phyloP scores from a whole-genome alignment of 2,329 filamentous ascomycete genomes.

The Hypomyces perniciosus region DNA sequence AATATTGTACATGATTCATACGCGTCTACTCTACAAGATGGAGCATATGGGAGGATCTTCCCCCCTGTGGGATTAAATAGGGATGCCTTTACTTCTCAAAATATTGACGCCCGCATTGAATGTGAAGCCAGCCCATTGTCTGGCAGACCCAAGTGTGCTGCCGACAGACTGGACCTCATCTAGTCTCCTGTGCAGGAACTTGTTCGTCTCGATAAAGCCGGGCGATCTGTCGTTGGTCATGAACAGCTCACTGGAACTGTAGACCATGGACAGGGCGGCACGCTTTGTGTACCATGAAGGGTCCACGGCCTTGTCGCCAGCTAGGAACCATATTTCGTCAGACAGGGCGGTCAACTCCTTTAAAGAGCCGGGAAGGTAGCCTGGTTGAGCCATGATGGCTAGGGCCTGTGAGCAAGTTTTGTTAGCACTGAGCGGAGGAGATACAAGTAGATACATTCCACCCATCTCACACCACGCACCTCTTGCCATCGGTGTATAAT shows the following conservation, averaged over 20 bases:
- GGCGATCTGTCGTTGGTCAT: conserved; percentile 83
- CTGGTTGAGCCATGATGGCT: conserved; percentile 81
- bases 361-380: conserved; percentile 68
- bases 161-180: conserved; percentile 62
- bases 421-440: neutral
- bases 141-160: conserved; percentile 55
- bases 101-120: conserved; percentile 72
- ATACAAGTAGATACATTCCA: neutral
- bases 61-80: conserved; percentile 49
- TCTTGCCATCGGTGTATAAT: conserved; percentile 80
- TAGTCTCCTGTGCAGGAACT: conserved; percentile 71
- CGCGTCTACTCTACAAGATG: neutral
- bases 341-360: conserved; percentile 72
- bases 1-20: conserved; percentile 10
- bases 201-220: conserved; percentile 69
- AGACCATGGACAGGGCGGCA: conserved; percentile 49
- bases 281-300: conserved; percentile 76
- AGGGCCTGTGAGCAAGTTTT: conserved; percentile 55
- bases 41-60: neutral
- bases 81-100: conserved; percentile 78
- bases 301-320: conserved; percentile 77
- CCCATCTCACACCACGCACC: conserved; percentile 42
- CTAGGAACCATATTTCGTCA: conserved; percentile 89
- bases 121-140: conserved; percentile 79
- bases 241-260: conserved; percentile 76